Percentiles rank a stretch among this genome's conserved stretches.
phyloP scores from a whole-genome alignment of 169 alveolate species.

The Perkinsus olseni region DNA sequence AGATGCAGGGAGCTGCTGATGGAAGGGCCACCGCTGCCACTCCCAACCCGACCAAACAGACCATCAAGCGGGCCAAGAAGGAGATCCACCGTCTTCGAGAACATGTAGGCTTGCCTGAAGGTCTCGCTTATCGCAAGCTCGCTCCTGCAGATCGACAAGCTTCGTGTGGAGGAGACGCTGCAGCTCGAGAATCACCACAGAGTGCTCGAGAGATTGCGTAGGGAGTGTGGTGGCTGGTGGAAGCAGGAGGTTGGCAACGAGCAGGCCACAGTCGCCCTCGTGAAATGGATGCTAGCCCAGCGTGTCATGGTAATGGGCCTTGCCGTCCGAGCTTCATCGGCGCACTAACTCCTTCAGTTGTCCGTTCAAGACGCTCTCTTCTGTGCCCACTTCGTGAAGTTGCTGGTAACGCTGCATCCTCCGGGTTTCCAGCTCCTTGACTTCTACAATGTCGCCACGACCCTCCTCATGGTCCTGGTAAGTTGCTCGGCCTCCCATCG shows the following conservation, averaged over 20 bases:
- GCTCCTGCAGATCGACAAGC: conserved; percentile 7
- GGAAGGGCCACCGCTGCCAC: neutral
- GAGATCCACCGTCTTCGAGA: neutral
- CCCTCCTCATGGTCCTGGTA: conserved; percentile 19
- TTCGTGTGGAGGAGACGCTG: conserved; percentile 9
- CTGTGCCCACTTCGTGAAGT: conserved; percentile 21
- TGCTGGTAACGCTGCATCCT: conserved; percentile 8
- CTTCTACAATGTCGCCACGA: conserved; percentile 20
- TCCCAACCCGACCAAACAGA: neutral
- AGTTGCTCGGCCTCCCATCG: neutral
- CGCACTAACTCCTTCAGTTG: neutral
- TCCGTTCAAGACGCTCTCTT: conserved; percentile 26
- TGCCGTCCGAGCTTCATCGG: neutral
- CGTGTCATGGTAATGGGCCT: conserved; percentile 4
- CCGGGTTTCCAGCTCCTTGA: conserved; percentile 21
- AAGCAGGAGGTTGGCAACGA: conserved; percentile 11
- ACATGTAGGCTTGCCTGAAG: neutral
- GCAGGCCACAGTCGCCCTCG: conserved; percentile 8
- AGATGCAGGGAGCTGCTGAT: conserved; percentile 2
- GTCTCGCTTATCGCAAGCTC: neutral
- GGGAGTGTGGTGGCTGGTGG: conserved; percentile 13
- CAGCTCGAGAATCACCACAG: conserved; percentile 11
- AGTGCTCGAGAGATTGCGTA: conserved; percentile 6
- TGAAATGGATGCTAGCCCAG: conserved; percentile 19
- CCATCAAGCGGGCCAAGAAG: neutral